Percentiles rank a stretch among this genome's conserved stretches.
phyloP scores from a whole-genome alignment of 441 rosid genomes.

The Erodium chrysanthum region DNA sequence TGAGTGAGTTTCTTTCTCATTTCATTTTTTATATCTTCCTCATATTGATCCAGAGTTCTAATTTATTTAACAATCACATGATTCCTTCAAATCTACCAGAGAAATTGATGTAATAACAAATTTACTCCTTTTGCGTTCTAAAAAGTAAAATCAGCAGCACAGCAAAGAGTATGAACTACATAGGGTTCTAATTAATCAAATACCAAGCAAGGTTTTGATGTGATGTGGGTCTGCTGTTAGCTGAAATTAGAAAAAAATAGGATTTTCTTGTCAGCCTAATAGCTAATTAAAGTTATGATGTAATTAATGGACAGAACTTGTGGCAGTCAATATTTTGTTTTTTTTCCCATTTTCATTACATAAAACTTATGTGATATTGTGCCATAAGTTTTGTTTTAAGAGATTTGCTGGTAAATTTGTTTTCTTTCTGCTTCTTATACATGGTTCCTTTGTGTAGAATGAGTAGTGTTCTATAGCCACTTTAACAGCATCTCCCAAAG shows the following conservation, averaged over 20 bases:
- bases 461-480: background rate
- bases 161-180: no score
- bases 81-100: background rate
- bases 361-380: background rate
- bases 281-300: background rate
- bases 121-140: no score
- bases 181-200: background rate
- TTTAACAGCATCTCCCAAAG: background rate
- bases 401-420: background rate
- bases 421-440: background rate
- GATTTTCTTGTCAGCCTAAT: background rate
- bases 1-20: conserved; percentile 32
- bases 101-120: no score
- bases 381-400: background rate
- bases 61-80: background rate
- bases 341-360: no score
- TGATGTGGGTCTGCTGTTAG: background rate
- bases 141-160: no score
- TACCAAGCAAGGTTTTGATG: background rate
- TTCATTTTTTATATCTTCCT: background rate
- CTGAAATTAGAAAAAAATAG: background rate
- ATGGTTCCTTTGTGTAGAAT: background rate
- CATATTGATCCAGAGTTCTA: background rate
- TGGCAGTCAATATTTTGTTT: no score
- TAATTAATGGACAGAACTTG: background rate